Evolutionary conservation across 352 stramenopile genomes (phyloP).

Genomic region (Pythium grandisporangium): DNA sequence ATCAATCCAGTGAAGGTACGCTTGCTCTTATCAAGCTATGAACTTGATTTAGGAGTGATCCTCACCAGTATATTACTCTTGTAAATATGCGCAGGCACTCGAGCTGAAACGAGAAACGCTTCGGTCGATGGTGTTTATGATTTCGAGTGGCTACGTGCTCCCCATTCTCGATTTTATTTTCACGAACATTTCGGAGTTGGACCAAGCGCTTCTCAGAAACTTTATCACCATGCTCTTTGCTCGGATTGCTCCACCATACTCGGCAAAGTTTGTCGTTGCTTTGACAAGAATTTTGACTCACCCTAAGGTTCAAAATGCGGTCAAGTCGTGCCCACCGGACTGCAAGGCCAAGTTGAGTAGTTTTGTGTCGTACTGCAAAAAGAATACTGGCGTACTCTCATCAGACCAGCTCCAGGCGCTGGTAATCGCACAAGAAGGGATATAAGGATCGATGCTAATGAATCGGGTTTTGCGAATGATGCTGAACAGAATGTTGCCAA

Average conservation of each 20-base stretch:
- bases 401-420: constrained; percentile 61
- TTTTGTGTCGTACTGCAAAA: constrained; percentile 65
- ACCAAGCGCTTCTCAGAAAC: constrained; percentile 78
- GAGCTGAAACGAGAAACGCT: constrained; percentile 80
- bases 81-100: constrained; percentile 22
- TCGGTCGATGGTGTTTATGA: constrained; percentile 83
- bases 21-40: not conserved
- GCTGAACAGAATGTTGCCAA: too few relatives aligned
- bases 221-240: constrained; percentile 77
- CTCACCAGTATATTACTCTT: too few relatives aligned
- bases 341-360: constrained; percentile 63
- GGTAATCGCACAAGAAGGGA: constrained; percentile 29
- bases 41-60: constrained; percentile 1
- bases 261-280: constrained; percentile 58
- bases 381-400: constrained; percentile 43
- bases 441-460: constrained; percentile 7
- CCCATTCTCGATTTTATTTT: constrained; percentile 79
- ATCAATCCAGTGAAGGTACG: constrained; percentile 76
- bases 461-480: too few relatives aligned
- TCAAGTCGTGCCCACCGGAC: constrained; percentile 71
- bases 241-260: constrained; percentile 69
- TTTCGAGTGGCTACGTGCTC: constrained; percentile 79
- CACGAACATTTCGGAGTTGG: constrained; percentile 67
- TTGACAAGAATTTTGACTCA: constrained; percentile 72
- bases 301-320: constrained; percentile 75